Percentiles rank a stretch among this genome's conserved stretches.
These are phyloP conservation scores for Pseudonitzschia multiseries DNA, from an alignment of 108 stramenopile genomes.

Conservation along the genomic window DNA sequence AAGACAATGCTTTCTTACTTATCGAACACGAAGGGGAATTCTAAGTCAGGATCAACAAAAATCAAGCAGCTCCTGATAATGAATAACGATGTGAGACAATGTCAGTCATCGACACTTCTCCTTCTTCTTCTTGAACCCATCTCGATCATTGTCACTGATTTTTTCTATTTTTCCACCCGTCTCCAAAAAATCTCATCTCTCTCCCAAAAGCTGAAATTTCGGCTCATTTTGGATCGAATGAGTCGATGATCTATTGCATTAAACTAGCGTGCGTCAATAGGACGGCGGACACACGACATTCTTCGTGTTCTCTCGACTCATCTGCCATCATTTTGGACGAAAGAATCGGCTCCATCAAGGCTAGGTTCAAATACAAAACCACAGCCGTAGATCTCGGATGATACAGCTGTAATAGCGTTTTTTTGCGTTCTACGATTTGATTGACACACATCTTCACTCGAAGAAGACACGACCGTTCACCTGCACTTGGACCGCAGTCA, in stretches of 20 bases:
- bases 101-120: no score
- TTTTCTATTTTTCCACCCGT: no score
- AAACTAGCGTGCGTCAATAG: not conserved
- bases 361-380: not conserved
- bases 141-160: no score
- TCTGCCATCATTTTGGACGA: not conserved
- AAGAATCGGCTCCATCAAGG: not conserved
- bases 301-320: not conserved
- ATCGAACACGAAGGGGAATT: no score
- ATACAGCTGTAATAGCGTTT: not conserved
- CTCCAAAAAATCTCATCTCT: no score
- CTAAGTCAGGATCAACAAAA: no score
- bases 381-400: slow-evolving; percentile 10
- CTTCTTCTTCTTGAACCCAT: no score
- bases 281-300: slow-evolving; percentile 6
- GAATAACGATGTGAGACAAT: no score
- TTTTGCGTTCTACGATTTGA: not conserved
- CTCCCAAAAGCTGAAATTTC: no score
- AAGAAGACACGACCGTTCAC: not conserved
- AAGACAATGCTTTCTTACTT: no score
- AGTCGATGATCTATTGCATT: not conserved
- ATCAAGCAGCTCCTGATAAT: no score
- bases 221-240: not conserved
- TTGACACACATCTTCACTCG: not conserved
- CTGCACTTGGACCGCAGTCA: not conserved